Percentiles rank a stretch among this genome's conserved stretches.
Conservation (phyloP, 2,329 filamentous ascomycete genomes). For the Calonectria ilicicola region DNA sequence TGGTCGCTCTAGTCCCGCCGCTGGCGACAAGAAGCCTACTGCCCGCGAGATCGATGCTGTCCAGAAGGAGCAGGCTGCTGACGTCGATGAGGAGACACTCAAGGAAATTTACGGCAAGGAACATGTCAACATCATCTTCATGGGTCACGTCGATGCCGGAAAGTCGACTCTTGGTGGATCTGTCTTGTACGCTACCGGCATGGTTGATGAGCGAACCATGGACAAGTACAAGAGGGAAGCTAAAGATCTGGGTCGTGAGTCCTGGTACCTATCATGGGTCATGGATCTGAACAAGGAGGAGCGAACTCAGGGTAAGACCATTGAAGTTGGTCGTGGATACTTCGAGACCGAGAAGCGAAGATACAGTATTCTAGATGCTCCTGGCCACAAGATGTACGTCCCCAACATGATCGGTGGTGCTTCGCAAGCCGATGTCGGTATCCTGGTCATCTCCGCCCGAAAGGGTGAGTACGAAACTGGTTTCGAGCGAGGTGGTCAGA, state of each 20-base stretch:
- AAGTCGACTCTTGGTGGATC: slow-evolving; percentile 96
- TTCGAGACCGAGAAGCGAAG: slow-evolving; percentile 97
- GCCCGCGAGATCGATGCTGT: slow-evolving; percentile 84
- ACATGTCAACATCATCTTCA: slow-evolving; percentile 94
- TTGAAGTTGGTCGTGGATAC: slow-evolving; percentile 94
- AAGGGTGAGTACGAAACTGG: slow-evolving; percentile 99
- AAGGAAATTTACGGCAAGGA: slow-evolving; percentile 98
- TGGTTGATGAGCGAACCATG: slow-evolving; percentile 99
- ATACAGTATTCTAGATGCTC: slow-evolving; percentile 97
- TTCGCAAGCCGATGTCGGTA: slow-evolving; percentile 92
- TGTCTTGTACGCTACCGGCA: slow-evolving; percentile 92
- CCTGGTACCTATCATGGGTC: slow-evolving; percentile 99
- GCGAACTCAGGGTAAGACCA: slow-evolving; percentile 95
- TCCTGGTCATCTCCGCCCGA: slow-evolving; percentile 94
- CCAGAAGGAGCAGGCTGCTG: slow-evolving; percentile 82
- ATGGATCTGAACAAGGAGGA: slow-evolving; percentile 98
- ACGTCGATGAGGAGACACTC: slow-evolving; percentile 78
- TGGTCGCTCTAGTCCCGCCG: slow-evolving; percentile 84
- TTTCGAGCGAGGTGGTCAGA: slow-evolving; percentile 96
- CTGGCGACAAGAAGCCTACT: slow-evolving; percentile 62
- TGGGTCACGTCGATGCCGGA: slow-evolving; percentile 97
- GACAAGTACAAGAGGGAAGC: slow-evolving; percentile 98
- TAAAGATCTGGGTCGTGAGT: slow-evolving; percentile 95
- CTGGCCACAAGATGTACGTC: slow-evolving; percentile 97
- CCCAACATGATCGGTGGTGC: slow-evolving; percentile 98